Evolutionary conservation across 768 basidiomycete genomes (phyloP).

Genomic region (Phanerochaete carnosa): DNA sequence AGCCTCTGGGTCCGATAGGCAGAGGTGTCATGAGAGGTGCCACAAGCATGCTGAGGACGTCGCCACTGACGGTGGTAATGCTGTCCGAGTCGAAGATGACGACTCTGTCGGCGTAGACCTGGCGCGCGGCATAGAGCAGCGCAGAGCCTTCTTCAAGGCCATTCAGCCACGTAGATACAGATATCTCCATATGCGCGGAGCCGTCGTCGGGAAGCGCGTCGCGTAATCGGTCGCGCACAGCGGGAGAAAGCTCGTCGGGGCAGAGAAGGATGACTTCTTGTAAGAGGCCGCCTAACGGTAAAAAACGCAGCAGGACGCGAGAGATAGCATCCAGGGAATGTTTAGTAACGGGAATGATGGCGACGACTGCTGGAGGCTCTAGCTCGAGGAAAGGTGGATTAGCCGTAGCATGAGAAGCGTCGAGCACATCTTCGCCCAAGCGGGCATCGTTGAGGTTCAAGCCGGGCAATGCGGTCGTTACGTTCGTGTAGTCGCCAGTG

Average conservation of each 20-base stretch:
- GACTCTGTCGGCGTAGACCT: conserved; percentile 44
- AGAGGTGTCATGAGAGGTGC: conserved; percentile 37
- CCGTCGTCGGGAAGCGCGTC: conserved; percentile 26
- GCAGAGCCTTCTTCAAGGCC: conserved; percentile 21
- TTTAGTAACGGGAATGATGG: conserved; percentile 43
- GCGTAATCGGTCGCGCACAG: conserved; percentile 36
- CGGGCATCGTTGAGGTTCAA: background rate
- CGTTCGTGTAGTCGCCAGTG: background rate
- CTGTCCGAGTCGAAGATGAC: conserved; percentile 51
- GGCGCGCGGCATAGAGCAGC: conserved; percentile 34
- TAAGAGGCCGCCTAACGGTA: conserved; percentile 17
- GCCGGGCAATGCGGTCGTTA: background rate
- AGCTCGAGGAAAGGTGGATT: background rate
- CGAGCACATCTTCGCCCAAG: background rate
- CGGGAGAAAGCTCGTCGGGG: conserved; percentile 33
- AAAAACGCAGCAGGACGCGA: conserved; percentile 31
- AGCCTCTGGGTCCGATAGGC: conserved; percentile 12
- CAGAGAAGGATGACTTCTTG: conserved; percentile 47
- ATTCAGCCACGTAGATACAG: conserved; percentile 31
- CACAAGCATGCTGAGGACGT: conserved; percentile 38
- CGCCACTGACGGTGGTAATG: conserved; percentile 31
- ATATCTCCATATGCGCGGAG: conserved; percentile 39
- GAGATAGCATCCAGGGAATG: conserved; percentile 26
- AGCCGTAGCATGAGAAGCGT: background rate
- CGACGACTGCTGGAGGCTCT: background rate